These are phyloP conservation scores for Stylosanthes scabra DNA, from an alignment of 331 rosid species.

Conservation along the genomic window DNA sequence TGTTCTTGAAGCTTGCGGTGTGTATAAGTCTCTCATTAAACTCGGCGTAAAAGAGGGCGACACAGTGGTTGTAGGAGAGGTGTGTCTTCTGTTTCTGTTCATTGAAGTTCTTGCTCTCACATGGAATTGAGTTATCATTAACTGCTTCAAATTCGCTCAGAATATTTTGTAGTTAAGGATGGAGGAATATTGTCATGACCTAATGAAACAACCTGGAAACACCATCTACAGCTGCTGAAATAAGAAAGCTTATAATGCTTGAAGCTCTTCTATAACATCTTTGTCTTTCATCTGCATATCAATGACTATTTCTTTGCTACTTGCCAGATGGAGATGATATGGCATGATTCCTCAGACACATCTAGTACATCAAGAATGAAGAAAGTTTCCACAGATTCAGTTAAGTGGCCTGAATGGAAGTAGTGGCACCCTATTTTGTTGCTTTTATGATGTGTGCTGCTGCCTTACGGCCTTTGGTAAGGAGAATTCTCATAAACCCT, in stretches of 20 bases:
- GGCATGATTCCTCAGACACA: constrained; percentile 69
- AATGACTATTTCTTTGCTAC: constrained; percentile 40
- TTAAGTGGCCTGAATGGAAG: constrained; percentile 85
- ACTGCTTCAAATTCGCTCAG: constrained; percentile 9
- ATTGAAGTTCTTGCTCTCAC: constrained; percentile 28
- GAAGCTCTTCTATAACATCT: constrained; percentile 34
- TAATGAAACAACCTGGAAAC: constrained; percentile 32
- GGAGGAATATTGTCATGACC: constrained; percentile 26
- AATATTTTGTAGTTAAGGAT: constrained; percentile 18
- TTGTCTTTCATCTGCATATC: constrained; percentile 17
- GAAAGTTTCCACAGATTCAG: constrained; percentile 61
- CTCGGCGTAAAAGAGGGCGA: constrained; percentile 89
- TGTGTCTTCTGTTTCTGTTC: constrained; percentile 37
- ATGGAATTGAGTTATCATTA: constrained; percentile 28
- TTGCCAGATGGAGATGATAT: constrained; percentile 87
- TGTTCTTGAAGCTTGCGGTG: constrained; percentile 96
- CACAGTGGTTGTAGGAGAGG: constrained; percentile 85
- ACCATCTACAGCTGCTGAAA: not conserved
- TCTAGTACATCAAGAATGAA: constrained; percentile 64
- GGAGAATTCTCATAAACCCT: constrained; percentile 11
- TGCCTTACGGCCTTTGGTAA: constrained; percentile 29
- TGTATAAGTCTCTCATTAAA: constrained; percentile 80
- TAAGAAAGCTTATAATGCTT: constrained; percentile 3
- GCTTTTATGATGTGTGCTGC: constrained; percentile 35
- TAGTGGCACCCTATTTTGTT: constrained; percentile 39